Evolutionary conservation across 2,329 filamentous ascomycete species (phyloP).

Genomic region (Aspergillus sp.): DNA sequence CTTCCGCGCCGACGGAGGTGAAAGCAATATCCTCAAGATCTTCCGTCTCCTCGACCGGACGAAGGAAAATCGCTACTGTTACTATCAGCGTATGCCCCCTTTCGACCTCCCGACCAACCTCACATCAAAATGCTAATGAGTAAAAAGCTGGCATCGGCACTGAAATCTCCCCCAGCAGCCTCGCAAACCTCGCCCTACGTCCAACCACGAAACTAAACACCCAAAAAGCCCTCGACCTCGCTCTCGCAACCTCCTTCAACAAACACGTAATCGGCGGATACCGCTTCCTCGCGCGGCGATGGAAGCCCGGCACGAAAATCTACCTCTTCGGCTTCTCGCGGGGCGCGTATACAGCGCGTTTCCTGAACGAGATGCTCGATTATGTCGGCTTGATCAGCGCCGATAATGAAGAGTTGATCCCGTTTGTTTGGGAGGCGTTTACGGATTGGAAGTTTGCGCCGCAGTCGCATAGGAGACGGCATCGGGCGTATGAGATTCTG

Average conservation of each 20-base stretch:
- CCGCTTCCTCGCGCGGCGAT: slow-evolving; percentile 14
- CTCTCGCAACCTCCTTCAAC: slow-evolving; percentile 12
- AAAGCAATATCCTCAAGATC: slow-evolving; percentile 39
- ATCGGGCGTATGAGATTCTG: slow-evolving; percentile 4
- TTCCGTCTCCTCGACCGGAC: slow-evolving; percentile 33
- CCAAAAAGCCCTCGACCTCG: slow-evolving; percentile 8
- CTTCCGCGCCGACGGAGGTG: slow-evolving; percentile 31
- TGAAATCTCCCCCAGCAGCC: slow-evolving; percentile 7
- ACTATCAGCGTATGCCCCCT: slow-evolving; percentile 14
- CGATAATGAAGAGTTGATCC: slow-evolving; percentile 16
- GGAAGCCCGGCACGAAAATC: slow-evolving; percentile 9
- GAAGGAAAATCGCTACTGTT: slow-evolving; percentile 16
- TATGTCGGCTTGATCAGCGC: slow-evolving; percentile 12
- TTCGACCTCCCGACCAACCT: neutral
- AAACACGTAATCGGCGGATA: slow-evolving; percentile 16
- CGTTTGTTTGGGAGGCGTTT: slow-evolving; percentile 13
- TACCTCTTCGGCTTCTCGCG: slow-evolving; percentile 21
- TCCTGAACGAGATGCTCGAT: slow-evolving; percentile 18
- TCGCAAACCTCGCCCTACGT: slow-evolving; percentile 7
- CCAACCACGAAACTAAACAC: slow-evolving; percentile 7
- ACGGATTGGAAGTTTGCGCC: slow-evolving; percentile 9
- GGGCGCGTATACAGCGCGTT: slow-evolving; percentile 19
- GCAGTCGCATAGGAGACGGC: slow-evolving; percentile 1
- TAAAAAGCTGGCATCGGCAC: slow-evolving; percentile 12
- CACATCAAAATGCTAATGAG: neutral